A percentile compares a stretch with the other conserved stretches of the same genome.
Conservation (phyloP, 768 basidiomycete genomes). For the Tremella yokohamensis region DNA sequence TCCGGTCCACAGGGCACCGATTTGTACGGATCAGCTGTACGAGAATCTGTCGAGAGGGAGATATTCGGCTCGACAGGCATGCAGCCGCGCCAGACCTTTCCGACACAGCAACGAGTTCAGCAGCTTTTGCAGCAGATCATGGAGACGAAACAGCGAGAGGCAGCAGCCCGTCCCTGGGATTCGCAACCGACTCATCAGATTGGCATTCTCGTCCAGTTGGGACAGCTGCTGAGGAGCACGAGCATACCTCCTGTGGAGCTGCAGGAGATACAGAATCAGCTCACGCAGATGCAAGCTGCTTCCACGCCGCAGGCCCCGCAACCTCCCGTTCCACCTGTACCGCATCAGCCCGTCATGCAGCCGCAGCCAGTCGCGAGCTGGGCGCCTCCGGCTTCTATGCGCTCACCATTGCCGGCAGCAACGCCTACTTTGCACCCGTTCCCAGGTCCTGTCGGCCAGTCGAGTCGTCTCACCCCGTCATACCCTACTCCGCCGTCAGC, state of each 20-base stretch:
- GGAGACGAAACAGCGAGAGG: conserved; percentile 69
- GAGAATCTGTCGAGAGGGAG: conserved; percentile 69
- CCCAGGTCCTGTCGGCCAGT: conserved; percentile 8
- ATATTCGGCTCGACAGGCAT: conserved; percentile 47
- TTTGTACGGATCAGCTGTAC: conserved; percentile 76
- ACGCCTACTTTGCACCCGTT: conserved; percentile 47
- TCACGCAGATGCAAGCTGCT: conserved; percentile 30
- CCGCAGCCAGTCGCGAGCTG: conserved; percentile 2
- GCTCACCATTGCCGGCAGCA: background rate
- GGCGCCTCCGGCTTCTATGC: background rate
- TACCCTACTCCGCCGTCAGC: conserved; percentile 43
- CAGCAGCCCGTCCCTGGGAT: conserved; percentile 74
- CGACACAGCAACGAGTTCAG: conserved; percentile 74
- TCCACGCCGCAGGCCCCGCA: conserved; percentile 4
- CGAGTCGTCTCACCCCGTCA: conserved; percentile 4
- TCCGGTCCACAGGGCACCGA: conserved; percentile 76
- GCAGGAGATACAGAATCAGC: conserved; percentile 50
- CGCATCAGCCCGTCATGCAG: background rate
- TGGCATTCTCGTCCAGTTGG: conserved; percentile 60
- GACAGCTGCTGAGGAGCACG: conserved; percentile 58
- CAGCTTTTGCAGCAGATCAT: conserved; percentile 78
- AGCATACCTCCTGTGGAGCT: conserved; percentile 52
- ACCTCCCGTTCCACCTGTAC: conserved; percentile 9
- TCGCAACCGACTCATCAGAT: conserved; percentile 66
- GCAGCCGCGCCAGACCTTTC: conserved; percentile 14